A percentile compares a stretch with the other conserved stretches of the same genome.
Conservation (phyloP, 2,329 filamentous ascomycete genomes). For the Ilyonectria mors-panacis region DNA sequence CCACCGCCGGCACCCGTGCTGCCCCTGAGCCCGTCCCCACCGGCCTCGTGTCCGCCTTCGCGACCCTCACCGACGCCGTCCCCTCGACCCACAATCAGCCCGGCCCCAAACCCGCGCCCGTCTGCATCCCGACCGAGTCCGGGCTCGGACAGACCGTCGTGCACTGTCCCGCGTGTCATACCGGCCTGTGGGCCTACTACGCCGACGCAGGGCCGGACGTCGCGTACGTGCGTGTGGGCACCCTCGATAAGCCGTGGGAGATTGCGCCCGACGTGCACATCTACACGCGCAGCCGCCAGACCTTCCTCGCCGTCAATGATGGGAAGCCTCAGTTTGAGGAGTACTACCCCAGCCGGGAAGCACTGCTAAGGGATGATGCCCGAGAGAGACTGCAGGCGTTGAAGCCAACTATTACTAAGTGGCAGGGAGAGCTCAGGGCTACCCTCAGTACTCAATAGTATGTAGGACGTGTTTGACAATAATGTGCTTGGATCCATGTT, state of each 20-base stretch:
- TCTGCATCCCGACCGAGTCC: conserved; percentile 57
- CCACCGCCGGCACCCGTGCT: conserved; percentile 36
- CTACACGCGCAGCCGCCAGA: conserved; percentile 56
- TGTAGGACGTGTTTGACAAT: neutral
- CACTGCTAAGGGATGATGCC: conserved; percentile 53
- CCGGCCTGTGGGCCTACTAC: conserved; percentile 61
- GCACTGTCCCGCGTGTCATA: conserved; percentile 60
- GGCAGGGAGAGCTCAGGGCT: conserved; percentile 36
- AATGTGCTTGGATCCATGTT: neutral
- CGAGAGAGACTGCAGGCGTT: conserved; percentile 49
- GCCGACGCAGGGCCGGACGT: conserved; percentile 49
- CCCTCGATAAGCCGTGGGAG: conserved; percentile 57
- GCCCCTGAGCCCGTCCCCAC: conserved; percentile 28
- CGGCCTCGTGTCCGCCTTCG: conserved; percentile 38
- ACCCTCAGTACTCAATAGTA: neutral
- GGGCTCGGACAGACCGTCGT: conserved; percentile 58
- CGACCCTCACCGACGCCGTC: conserved; percentile 36
- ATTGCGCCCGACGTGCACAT: conserved; percentile 63
- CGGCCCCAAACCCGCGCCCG: conserved; percentile 35
- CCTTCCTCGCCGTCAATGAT: conserved; percentile 56
- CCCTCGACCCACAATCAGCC: conserved; percentile 23
- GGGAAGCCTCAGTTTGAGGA: conserved; percentile 55
- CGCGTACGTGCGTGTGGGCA: conserved; percentile 60
- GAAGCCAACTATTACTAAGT: conserved; percentile 37
- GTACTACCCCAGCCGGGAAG: conserved; percentile 52